A percentile compares a stretch with the other conserved stretches of the same genome.
These are phyloP conservation scores for Tulasnella sp. DNA, from an alignment of 768 basidiomycete genomes.

Conservation along the genomic window DNA sequence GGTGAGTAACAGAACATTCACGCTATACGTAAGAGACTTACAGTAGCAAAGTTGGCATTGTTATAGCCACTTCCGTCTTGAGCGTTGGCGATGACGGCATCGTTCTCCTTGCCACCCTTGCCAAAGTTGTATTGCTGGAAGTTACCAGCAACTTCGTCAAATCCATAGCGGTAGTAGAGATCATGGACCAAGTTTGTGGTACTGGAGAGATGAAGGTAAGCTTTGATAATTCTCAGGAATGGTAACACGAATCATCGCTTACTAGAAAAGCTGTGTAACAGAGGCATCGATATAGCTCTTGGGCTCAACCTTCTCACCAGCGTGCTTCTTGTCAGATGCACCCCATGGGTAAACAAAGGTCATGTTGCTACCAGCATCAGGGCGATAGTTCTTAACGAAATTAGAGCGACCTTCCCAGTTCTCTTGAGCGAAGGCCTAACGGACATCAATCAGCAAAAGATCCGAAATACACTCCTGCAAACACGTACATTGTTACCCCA, in stretches of 20 bases:
- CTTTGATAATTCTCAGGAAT: neutral
- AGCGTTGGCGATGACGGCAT: slow-evolving; percentile 88
- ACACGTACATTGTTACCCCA: slow-evolving; percentile 67
- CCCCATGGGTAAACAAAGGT: slow-evolving; percentile 63
- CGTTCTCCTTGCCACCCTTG: slow-evolving; percentile 71
- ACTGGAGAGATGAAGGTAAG: slow-evolving; percentile 12
- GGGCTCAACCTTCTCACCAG: slow-evolving; percentile 56
- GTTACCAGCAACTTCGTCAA: slow-evolving; percentile 83
- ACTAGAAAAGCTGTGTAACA: slow-evolving; percentile 76
- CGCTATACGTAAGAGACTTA: slow-evolving; percentile 34
- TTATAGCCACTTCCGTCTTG: slow-evolving; percentile 89
- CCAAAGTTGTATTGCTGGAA: slow-evolving; percentile 98
- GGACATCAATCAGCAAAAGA: too few relatives aligned
- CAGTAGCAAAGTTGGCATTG: slow-evolving; percentile 24
- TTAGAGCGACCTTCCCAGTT: slow-evolving; percentile 65
- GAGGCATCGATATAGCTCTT: slow-evolving; percentile 76
- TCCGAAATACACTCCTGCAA: slow-evolving; percentile 23
- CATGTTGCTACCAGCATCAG: slow-evolving; percentile 43
- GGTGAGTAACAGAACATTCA: slow-evolving; percentile 25
- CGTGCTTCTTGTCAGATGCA: slow-evolving; percentile 42
- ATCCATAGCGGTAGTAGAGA: slow-evolving; percentile 79
- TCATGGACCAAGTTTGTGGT: slow-evolving; percentile 72
- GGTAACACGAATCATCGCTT: neutral
- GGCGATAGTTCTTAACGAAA: slow-evolving; percentile 66
- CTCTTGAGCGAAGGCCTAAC: slow-evolving; percentile 86